Base-by-base conservation (phyloP, 2,329 filamentous ascomycete genomes). In the Fusarium sp. region DNA sequence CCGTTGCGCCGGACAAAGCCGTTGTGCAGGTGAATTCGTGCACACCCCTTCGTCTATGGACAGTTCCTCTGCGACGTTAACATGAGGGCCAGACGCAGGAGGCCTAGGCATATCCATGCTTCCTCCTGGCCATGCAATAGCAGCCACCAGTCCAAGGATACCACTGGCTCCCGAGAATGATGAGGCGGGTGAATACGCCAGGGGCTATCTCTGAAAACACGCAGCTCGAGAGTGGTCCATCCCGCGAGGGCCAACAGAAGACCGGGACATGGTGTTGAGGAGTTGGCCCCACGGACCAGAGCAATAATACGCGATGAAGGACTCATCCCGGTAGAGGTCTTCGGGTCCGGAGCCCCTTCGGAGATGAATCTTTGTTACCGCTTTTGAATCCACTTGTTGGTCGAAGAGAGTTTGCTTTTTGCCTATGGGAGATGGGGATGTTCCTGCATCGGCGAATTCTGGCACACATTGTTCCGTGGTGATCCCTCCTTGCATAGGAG, bases 41-140 rank as follows among this genome's bases (percentile, higher is more conserved):
- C 72, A 52, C 56, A 60, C 70, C 58, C 45, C 50, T 48, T 48
- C 43, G 18, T 45, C 27, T 25, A 34, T 58, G 35, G 27, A 50
- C 20, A 56, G 35, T 58, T 70, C 64, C 32, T 57, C 62, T 61
- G 54, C 57, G 60, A 56, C 52, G 45, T 23, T 39, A 18, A 45
- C 41, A 64, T 43, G 43, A 52, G 41, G 34, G 27, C 43, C 63
- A 57, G 61, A 61, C 56, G 58, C 30, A 48, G 56, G 34, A 30
- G 34, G 39, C 39, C 60, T 62, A 59, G 64, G 64, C 13, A 43
- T 35, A 67, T 68, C 70, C 72, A 72, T 70, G 72, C 52, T 35
- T 10, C 35, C 16, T 48, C 58, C 57, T 37, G 50, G 59, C 66
- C 45, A 68, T 30, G 48, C 41, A 65, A 58, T 54, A 37, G 59